These are phyloP conservation scores for Sporothrix sp. DNA, from an alignment of 2,329 filamentous ascomycete species.

Conservation along the genomic window DNA sequence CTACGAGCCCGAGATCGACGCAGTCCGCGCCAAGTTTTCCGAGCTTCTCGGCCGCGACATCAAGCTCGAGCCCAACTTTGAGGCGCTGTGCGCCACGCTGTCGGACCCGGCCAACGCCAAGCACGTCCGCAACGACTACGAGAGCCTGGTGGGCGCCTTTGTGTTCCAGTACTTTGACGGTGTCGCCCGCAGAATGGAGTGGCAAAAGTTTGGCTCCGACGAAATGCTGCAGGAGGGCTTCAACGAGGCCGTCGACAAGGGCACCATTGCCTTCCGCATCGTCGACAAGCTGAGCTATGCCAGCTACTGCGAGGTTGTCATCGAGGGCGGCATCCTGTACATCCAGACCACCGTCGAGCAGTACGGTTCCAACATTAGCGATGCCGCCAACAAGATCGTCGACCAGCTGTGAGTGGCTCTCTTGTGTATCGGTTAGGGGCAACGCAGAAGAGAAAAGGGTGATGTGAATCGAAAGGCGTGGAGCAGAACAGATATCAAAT, in stretches of 20 bases:
- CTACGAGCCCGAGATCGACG: constrained; percentile 35
- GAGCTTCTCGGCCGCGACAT: constrained; percentile 31
- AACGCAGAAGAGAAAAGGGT: neutral
- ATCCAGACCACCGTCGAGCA: constrained; percentile 26
- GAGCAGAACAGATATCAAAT: neutral
- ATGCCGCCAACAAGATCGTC: constrained; percentile 28
- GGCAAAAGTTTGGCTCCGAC: constrained; percentile 22
- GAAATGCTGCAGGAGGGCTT: constrained; percentile 41
- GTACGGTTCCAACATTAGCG: constrained; percentile 30
- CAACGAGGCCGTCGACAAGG: constrained; percentile 35
- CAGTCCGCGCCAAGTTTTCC: constrained; percentile 29
- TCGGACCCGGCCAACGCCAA: constrained; percentile 23
- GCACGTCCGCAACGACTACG: constrained; percentile 29
- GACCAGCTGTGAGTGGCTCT: constrained; percentile 24
- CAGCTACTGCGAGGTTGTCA: constrained; percentile 35
- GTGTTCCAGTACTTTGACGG: constrained; percentile 32
- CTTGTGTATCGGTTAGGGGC: too few species aligned
- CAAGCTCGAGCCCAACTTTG: constrained; percentile 38
- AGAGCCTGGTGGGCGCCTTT: constrained; percentile 33
- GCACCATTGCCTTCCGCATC: constrained; percentile 35
- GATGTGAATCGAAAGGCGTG: too few species aligned
- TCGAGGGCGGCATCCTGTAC: constrained; percentile 41
- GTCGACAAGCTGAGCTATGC: constrained; percentile 35
- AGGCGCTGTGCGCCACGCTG: constrained; percentile 34
- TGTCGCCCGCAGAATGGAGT: constrained; percentile 25